Percentiles rank a stretch among this genome's conserved stretches.
These are phyloP conservation scores for Lipomyces spencermartinsiae DNA, from an alignment of 805 yeast species.

Conservation along the genomic window DNA sequence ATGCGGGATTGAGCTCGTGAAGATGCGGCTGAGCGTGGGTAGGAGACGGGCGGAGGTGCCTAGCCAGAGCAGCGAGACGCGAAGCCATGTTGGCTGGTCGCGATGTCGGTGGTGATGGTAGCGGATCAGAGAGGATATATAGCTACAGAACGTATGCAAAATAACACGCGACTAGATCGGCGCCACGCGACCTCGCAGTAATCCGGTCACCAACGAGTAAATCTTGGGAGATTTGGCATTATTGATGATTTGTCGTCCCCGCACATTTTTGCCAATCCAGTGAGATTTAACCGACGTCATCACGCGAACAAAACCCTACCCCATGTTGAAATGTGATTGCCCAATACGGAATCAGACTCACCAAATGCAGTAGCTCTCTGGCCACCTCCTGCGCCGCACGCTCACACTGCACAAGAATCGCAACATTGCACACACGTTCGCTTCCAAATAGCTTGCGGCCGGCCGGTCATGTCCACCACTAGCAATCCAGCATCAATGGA, in stretches of 20 bases:
- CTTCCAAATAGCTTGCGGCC: neutral
- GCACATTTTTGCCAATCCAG: neutral
- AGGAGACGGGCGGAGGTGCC: slow-evolving; percentile 4
- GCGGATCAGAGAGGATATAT: neutral
- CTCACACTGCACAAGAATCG: neutral
- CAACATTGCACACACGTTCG: neutral
- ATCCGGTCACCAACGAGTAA: neutral
- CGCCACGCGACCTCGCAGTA: neutral
- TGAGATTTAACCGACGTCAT: neutral
- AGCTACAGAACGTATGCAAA: neutral
- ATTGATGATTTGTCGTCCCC: neutral
- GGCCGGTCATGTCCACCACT: neutral
- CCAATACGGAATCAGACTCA: neutral
- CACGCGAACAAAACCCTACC: neutral
- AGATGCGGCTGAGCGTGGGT: slow-evolving; percentile 30
- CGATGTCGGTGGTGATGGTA: neutral
- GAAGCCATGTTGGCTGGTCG: neutral
- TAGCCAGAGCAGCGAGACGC: slow-evolving; percentile 16
- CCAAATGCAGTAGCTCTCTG: neutral
- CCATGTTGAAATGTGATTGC: neutral
- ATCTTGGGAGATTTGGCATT: neutral
- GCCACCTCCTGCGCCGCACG: slow-evolving; percentile 4
- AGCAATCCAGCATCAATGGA: neutral
- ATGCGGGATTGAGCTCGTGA: slow-evolving; percentile 47
- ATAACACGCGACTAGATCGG: neutral